Evolutionary conservation across 2,329 filamentous ascomycete species (phyloP).

Genomic region (Emmonsiellopsis sp.): DNA sequence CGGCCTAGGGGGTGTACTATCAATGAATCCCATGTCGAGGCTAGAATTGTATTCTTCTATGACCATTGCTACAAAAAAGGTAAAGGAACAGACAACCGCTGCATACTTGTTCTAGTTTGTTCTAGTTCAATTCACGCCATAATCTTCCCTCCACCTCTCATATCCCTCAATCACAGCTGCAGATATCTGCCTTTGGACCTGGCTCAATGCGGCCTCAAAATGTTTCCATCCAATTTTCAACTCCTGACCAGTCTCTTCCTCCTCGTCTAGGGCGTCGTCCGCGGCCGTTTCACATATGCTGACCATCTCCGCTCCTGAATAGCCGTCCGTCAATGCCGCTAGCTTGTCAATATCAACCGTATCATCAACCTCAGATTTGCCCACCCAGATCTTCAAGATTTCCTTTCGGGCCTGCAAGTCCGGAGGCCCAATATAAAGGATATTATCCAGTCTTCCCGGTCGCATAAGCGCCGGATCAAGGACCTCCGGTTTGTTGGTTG

Average conservation of each 20-base stretch:
- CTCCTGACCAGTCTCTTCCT: constrained; percentile 34
- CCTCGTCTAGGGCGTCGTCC: constrained; percentile 44
- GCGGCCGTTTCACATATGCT: constrained; percentile 47
- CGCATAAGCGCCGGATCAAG: constrained; percentile 80
- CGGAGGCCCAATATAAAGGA: constrained; percentile 79
- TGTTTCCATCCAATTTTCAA: constrained; percentile 32
- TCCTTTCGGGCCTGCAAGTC: constrained; percentile 62
- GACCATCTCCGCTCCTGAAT: constrained; percentile 77
- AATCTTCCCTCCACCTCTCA: constrained; percentile 42
- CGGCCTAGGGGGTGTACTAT: no score
- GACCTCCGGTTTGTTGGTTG: constrained; percentile 81
- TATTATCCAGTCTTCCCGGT: constrained; percentile 73
- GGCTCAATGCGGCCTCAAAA: constrained; percentile 34
- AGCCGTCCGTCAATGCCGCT: constrained; percentile 60
- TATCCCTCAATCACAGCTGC: constrained; percentile 50
- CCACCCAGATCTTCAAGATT: constrained; percentile 62
- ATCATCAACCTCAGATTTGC: constrained; percentile 48
- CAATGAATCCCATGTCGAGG: no score
- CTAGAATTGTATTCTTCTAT: no score
- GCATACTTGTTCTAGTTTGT: neutral
- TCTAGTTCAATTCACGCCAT: neutral
- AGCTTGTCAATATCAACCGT: constrained; percentile 60
- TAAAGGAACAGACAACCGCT: no score
- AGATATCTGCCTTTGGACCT: constrained; percentile 52
- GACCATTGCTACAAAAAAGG: no score